Evolutionary conservation across 1,284 basidiomycete genomes (phyloP), one percentile per base, ranked within the genome.

Genomic region (Taiwanofungus camphoratus): DNA sequence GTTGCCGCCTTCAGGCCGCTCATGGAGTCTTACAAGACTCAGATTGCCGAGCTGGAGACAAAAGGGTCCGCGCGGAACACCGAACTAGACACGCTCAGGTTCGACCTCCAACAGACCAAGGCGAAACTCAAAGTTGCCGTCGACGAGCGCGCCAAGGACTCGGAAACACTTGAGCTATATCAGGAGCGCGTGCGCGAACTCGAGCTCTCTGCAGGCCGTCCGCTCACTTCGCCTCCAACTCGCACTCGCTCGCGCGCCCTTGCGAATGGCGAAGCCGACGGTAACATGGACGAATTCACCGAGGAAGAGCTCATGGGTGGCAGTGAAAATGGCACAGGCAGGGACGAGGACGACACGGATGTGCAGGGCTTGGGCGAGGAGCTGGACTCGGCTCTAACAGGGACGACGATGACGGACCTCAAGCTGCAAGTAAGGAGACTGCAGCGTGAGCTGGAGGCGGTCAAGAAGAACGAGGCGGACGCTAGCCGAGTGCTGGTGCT

Each of bases 151-250:
- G 71, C 79, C 19, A 81, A 82, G 48, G 90, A 92, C 55, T 80
- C 82, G 0, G 92, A 96, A 58, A 85, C 91, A 42, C 70, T 95
- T 31, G 88, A 91, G 52, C 65, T 93, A 5, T 92, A 92, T 56
- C 91, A 95, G 61, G 93, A 97, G 60, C 79, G 91, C n/a, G 78
- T 95, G 30, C 77, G 80, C 35, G 94, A 97, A 65, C 71, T 96
- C 19, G 94, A 97, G 63, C 66, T 91, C 29, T 66, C 62, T 13
- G 77, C 81, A 18, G 73, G 76, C 15, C 69, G 72, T 9, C 70
- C 69, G 58, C 41, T 67, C 62, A 19, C 61, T 53, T 26, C 58
- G 48, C 38, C 59, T 19, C 20, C 42, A 16, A 44, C 41, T 9
- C 43, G 39, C 35, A 48, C 55, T 15, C 53, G 55, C 7, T 33